Conservation (phyloP, 306 rosid species). For the Malus orientalis region DNA sequence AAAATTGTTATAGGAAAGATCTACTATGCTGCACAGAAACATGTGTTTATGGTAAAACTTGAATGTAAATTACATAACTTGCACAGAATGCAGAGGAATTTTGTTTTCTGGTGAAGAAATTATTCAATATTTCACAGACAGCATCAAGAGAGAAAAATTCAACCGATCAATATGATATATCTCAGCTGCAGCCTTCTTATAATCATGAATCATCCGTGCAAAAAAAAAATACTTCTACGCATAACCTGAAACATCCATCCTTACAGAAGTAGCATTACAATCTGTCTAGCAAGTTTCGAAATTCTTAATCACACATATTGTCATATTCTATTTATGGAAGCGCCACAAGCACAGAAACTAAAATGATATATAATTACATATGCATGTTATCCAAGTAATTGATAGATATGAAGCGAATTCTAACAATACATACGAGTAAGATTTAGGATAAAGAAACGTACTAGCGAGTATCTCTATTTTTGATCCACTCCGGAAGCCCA, state of each 20-base stretch:
- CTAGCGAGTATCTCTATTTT: constrained; percentile 4
- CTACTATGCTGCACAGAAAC: constrained; percentile 5
- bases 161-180: no score
- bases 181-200: no score
- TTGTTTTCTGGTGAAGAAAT: no score
- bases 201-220: no score
- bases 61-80: no score
- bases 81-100: no score
- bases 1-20: constrained; percentile 14
- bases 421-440: neutral
- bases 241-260: no score
- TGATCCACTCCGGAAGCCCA: constrained; percentile 19
- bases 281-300: neutral
- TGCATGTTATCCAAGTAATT: no score
- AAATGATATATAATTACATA: neutral
- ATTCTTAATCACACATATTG: neutral
- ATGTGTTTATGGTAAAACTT: no score
- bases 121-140: no score
- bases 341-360: neutral
- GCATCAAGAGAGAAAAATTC: no score
- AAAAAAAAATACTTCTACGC: no score
- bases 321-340: neutral
- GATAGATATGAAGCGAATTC: neutral
- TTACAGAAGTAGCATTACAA: neutral
- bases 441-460: neutral